Evolutionary conservation across 352 stramenopile species (phyloP), one percentile per base, ranked within the genome.

Genomic region (Plasmopara muralis): DNA sequence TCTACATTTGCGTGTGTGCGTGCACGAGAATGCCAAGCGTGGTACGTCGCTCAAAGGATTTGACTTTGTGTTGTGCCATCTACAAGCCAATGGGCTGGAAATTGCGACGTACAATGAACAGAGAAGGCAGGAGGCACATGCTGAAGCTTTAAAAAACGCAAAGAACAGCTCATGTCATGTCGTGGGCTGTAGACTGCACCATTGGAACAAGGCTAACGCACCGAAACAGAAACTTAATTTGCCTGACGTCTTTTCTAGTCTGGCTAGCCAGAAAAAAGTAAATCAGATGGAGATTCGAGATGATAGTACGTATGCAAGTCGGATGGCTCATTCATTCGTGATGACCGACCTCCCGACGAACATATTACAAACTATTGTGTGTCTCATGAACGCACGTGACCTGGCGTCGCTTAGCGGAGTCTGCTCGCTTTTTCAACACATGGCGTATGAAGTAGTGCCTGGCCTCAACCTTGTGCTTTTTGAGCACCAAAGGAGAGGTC

Each of bases 381-480:
- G 69, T 35, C 66, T 88, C 33, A 66, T 90, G 41, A 69, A 78
- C 30, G 67, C 83, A 29, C 65, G 71, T 6, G 74, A 86, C 9
- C 51, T 93, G 20, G 77, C 80, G 5, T 63, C 66, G 7, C 48
- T 89, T 9, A 84, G 77, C 34, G 57, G 57, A 3, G 77, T 87
- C 3, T 90, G 77, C 59, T 83, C 76, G 6, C 54, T 85, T 50
- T 89, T 91, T 25, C 80, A 89, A 64, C 71, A 91, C 49, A 59
- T 93, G 48, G 62, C 83, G 37, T 93, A 93, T 56, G 83, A 91
- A 60, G 80, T 89, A 37, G 83, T 89, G 9, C 83, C 80, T 15
- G 78, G 81, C 4, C 56, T 93, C 6, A 77, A 86, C 30, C 60
- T 93, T 28, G 55, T 78, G 10, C 64, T 93, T 5, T 93, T 81